phyloP scores from a whole-genome alignment of 1,139 yeast species.

The Hansenula lynferdii region DNA sequence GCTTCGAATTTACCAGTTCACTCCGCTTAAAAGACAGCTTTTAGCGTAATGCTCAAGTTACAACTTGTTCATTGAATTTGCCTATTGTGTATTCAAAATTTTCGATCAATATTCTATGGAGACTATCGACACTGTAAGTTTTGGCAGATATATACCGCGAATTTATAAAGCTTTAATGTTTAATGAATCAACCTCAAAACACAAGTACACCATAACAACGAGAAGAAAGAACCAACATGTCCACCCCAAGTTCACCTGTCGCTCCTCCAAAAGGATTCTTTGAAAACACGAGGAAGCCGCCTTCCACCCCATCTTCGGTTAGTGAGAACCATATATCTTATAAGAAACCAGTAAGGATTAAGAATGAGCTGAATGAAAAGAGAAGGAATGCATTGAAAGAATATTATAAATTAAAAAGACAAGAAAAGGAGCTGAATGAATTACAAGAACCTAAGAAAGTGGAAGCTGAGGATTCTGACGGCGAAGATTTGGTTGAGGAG shows the following conservation, averaged over 20 bases:
- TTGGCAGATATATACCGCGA: no score
- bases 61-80: no score
- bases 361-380: slow-evolving; percentile 24
- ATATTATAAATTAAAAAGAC: slow-evolving; percentile 31
- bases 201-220: no score
- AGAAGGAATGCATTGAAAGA: slow-evolving; percentile 39
- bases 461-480: slow-evolving; percentile 10
- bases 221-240: background rate
- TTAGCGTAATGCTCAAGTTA: no score
- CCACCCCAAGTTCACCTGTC: background rate
- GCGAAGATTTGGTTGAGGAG: slow-evolving; percentile 19
- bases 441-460: slow-evolving; percentile 1
- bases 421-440: slow-evolving; percentile 1
- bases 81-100: no score
- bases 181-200: no score
- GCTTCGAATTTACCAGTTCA: no score
- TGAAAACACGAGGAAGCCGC: background rate
- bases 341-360: slow-evolving; percentile 26
- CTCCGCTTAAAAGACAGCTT: no score
- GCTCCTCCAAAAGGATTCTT: background rate
- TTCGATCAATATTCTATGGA: no score
- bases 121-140: no score
- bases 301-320: background rate
- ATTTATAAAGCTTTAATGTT: no score
- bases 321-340: slow-evolving; percentile 27